Base-by-base conservation (phyloP, 2,329 filamentous ascomycete species). In the Leptographium procerum region DNA sequence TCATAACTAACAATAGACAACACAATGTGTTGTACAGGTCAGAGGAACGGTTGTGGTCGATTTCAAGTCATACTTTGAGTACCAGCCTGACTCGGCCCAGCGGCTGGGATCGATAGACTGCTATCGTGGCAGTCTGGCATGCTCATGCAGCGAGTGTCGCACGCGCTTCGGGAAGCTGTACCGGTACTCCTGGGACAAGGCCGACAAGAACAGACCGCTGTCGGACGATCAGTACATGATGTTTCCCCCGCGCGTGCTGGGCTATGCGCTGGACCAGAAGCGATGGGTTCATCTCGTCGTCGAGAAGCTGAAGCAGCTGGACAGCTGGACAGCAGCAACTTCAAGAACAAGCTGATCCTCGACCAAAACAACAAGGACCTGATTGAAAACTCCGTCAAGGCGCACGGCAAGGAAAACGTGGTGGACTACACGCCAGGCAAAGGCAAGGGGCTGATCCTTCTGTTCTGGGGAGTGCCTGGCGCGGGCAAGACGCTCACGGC, bases 401-500 rank as follows among this genome's bases (percentile, higher is more conserved):
- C 48, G 24, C 48, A 51, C 11, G 48, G 48, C 22, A 51, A 29
- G 8, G 24, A 51, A 16, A 51, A 51, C 24, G 48, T 51, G 24
- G 48, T 51, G 13, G 48, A 51, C 24, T 51, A 51, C 48, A 51
- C 48, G 9, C 48, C 48, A 13, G 10, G 10, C 5, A 36, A 36
- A 13, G 34, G 34, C 34, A 36, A 36, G 34, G 34, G 34, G 10
- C 34, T 36, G 34, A 36, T 36, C 34, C 10, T 36, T 6, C 34
- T 36, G 34, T 36, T 36, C 5, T 36, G 34, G 34, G 34, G 34
- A 4, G 34, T 36, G 34, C 34, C 34, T 6, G 34, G 34, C 5
- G 58, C 57, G 1, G 58, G 58, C 29, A 60, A 60, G 33, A 60
- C 58, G 7, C 29, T 47, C 3, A 60, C 58, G 28, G 58, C 58